phyloP scores from a whole-genome alignment of 106 monocot genomes.

The Xerophyta viscosa region DNA sequence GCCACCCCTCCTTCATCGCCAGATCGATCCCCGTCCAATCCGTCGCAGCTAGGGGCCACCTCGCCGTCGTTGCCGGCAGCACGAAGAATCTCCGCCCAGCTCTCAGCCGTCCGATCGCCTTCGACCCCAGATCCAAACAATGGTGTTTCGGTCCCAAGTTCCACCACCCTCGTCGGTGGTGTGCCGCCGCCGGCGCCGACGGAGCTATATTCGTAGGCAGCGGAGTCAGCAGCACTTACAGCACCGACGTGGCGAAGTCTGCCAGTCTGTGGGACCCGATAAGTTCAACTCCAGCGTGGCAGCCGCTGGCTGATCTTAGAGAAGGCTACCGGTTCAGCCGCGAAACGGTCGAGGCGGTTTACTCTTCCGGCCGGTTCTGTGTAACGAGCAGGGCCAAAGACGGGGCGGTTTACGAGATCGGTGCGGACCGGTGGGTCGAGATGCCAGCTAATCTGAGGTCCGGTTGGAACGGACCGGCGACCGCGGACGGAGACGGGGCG shows the following conservation, averaged over 20 bases:
- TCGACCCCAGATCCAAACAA: slow-evolving; percentile 26
- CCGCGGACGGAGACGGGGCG: slow-evolving; percentile 4
- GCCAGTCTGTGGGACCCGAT: slow-evolving; percentile 34
- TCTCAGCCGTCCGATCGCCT: slow-evolving; percentile 45
- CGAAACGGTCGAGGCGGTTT: slow-evolving; percentile 48
- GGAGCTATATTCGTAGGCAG: slow-evolving; percentile 41
- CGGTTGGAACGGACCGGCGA: slow-evolving; percentile 74
- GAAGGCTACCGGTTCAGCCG: slow-evolving; percentile 72
- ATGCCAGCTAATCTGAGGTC: slow-evolving; percentile 62
- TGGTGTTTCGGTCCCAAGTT: slow-evolving; percentile 51
- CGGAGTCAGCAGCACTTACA: slow-evolving; percentile 50
- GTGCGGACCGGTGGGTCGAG: slow-evolving; percentile 38
- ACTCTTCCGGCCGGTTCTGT: slow-evolving; percentile 45
- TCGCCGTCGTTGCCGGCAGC: slow-evolving; percentile 51
- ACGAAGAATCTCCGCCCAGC: slow-evolving; percentile 45
- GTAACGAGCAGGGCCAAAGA: slow-evolving; percentile 57
- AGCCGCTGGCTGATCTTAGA: slow-evolving; percentile 30
- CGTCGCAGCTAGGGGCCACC: slow-evolving; percentile 24
- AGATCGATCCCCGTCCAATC: slow-evolving; percentile 65
- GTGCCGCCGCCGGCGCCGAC: slow-evolving; percentile 32
- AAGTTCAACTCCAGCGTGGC: slow-evolving; percentile 22
- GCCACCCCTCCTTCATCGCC: slow-evolving; percentile 73
- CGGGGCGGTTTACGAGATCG: slow-evolving; percentile 47
- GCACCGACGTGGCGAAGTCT: slow-evolving; percentile 44
- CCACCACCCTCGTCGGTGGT: slow-evolving; percentile 72